Evolutionary conservation across 73 alveolate genomes (phyloP).

Genomic region (Blepharisma stoltei): DNA sequence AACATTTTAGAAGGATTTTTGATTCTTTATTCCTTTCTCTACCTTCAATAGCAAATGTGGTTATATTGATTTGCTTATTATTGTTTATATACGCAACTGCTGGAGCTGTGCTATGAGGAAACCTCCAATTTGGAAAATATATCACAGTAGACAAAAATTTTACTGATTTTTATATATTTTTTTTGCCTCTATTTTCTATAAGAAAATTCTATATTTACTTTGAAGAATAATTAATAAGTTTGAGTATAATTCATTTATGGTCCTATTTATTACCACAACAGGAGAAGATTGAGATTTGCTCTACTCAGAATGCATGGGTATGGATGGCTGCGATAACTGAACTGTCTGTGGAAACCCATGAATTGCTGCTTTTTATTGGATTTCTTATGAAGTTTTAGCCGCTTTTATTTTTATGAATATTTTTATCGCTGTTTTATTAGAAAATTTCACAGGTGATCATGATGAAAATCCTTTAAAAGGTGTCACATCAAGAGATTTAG

Average conservation of each 20-base stretch:
- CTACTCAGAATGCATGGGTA: slow-evolving; percentile 50
- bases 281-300: slow-evolving; percentile 59
- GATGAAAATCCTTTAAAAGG: slow-evolving; percentile 44
- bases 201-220: no score
- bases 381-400: slow-evolving; percentile 41
- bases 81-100: slow-evolving; percentile 52
- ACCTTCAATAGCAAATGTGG: slow-evolving; percentile 33
- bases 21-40: slow-evolving; percentile 7
- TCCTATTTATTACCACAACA: slow-evolving; percentile 42
- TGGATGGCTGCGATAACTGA: slow-evolving; percentile 25
- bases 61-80: slow-evolving; percentile 40
- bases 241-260: slow-evolving; percentile 35
- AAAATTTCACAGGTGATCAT: slow-evolving; percentile 45
- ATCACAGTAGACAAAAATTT: no score
- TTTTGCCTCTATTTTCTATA: no score
- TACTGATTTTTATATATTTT: no score
- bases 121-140: no score
- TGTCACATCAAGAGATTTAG: slow-evolving; percentile 39
- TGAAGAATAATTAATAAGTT: no score
- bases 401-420: slow-evolving; percentile 51
- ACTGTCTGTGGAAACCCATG: slow-evolving; percentile 39
- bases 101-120: slow-evolving; percentile 56
- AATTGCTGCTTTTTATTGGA: slow-evolving; percentile 37
- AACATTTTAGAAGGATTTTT: neutral
- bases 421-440: slow-evolving; percentile 61